Base-by-base conservation (phyloP, 495 filamentous ascomycete genomes). In the Parathielavia appendiculata region DNA sequence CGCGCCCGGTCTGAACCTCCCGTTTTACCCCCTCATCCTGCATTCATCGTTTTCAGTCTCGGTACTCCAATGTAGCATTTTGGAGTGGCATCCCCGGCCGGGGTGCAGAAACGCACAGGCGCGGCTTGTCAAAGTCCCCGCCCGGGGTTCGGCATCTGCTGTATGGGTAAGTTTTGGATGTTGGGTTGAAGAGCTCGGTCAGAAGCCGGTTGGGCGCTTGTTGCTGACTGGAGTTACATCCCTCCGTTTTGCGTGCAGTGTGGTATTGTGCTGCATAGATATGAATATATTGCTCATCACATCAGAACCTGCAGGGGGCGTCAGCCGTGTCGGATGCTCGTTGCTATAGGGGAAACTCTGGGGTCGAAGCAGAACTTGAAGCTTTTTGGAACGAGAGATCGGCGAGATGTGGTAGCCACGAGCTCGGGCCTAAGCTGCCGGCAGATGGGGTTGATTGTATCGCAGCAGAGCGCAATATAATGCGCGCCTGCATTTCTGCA, bases 41-140 rank as follows among this genome's bases (percentile, higher is more conserved):
- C 30, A 13, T n/a, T 19, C 44, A 48, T n/a, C 43, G 44, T 38
- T 26, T 19, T 23, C 19, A 16, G 53, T 10, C 32, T 13, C 41
- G 22, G 30, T 20, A 44, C 54, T 34, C 43, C 32, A 46, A 48
- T 46, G 19, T 41, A 39, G 43, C 43, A 48, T 38, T 40, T 44
- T n/a, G n/a, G 5, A 16, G 19, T 44, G 43, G 54, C 43, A 56
- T 45, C 39, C 12, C 10, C 35, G 39, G 51, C 38, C 35, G 36
- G 22, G 51, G 51, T 43, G 20, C 36, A 53, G 51, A 2, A 35
- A 40, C 30, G 53, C 53, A 55, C 41, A 43, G 43, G 30, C 53
- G 19, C 17, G 35, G 30, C 34, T 35, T 38, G 49, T 51, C 49
- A 46, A 40, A 23, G 20, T 30, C 10, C 50, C 50, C 34, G 17